These are phyloP conservation scores for Lotmaria passim DNA, from an alignment of 208 protist species.

Conservation along the genomic window DNA sequence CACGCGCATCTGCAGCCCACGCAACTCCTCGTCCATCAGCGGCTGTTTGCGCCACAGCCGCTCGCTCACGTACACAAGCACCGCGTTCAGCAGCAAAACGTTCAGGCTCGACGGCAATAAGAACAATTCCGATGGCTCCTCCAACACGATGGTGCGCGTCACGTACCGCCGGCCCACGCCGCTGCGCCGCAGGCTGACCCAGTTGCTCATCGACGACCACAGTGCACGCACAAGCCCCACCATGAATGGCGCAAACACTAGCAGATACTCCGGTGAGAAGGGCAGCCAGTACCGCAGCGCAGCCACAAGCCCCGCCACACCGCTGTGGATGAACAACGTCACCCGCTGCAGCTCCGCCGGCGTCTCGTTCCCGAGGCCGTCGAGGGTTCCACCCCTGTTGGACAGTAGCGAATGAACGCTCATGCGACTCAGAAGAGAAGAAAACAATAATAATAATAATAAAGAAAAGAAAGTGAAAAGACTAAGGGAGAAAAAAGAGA, in stretches of 20 bases:
- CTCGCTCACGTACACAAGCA: too few relatives aligned
- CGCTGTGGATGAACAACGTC: slow-evolving; percentile 9
- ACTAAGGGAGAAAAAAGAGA: slow-evolving; percentile 4
- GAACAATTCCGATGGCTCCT: slow-evolving; percentile 22
- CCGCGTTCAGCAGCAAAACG: too few relatives aligned
- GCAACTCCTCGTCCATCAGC: too few relatives aligned
- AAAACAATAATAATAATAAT: slow-evolving; percentile 6
- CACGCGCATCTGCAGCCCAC: too few relatives aligned
- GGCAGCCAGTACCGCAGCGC: slow-evolving; percentile 25
- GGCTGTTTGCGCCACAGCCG: slow-evolving; percentile 36
- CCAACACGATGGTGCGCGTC: slow-evolving; percentile 29
- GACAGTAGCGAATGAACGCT: not conserved
- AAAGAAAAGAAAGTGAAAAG: not conserved
- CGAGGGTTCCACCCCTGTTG: not conserved
- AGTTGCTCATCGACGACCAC: slow-evolving; percentile 19
- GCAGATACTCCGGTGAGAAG: slow-evolving; percentile 28
- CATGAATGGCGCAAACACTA: slow-evolving; percentile 35
- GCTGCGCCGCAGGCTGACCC: not conserved
- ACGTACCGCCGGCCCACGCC: slow-evolving; percentile 15
- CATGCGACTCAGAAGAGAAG: too few relatives aligned
- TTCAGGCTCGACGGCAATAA: slow-evolving; percentile 46
- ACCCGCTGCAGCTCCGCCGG: slow-evolving; percentile 11
- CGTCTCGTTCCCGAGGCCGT: not conserved
- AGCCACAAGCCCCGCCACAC: not conserved
- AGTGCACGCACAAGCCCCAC: slow-evolving; percentile 32